phyloP scores from a whole-genome alignment of 2,329 filamentous ascomycete species.

The Fusarium pseudocircinatum region DNA sequence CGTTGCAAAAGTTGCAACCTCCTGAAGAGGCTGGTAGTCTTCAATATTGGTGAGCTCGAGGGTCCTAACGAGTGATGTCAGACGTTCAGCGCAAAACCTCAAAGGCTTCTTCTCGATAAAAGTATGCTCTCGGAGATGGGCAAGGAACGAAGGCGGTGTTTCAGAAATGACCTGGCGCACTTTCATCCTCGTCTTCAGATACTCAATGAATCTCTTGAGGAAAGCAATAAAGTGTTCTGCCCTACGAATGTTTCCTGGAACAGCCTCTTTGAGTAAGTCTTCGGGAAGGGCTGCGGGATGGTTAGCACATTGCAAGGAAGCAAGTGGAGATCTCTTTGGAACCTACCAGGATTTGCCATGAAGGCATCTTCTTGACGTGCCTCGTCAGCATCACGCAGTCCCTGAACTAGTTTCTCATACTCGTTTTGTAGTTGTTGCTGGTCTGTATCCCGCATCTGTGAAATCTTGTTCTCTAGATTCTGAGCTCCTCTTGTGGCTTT shows the following conservation, averaged over 20 bases:
- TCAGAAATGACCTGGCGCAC: slow-evolving; percentile 97
- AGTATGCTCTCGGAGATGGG: slow-evolving; percentile 92
- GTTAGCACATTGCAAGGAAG: background rate
- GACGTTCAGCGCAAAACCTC: slow-evolving; percentile 90
- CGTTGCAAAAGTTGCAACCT: slow-evolving; percentile 97
- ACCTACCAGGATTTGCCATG: slow-evolving; percentile 84
- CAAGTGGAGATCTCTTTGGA: background rate
- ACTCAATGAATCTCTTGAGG: slow-evolving; percentile 96
- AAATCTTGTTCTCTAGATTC: slow-evolving; percentile 90
- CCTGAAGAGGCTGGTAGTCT: slow-evolving; percentile 95
- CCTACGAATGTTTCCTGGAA: slow-evolving; percentile 94
- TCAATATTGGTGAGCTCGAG: slow-evolving; percentile 97
- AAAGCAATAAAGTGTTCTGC: slow-evolving; percentile 97
- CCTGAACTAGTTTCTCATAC: slow-evolving; percentile 94
- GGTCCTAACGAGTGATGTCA: slow-evolving; percentile 93
- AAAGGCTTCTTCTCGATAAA: slow-evolving; percentile 98
- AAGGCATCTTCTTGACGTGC: slow-evolving; percentile 93
- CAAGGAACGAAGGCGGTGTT: slow-evolving; percentile 91
- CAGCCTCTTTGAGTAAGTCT: slow-evolving; percentile 92
- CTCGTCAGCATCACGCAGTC: slow-evolving; percentile 86
- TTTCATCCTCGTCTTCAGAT: slow-evolving; percentile 98
- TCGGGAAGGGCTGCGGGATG: slow-evolving; percentile 75
- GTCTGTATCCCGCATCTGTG: slow-evolving; percentile 95
- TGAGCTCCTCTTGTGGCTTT: slow-evolving; percentile 91
- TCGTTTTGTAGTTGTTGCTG: slow-evolving; percentile 94